Base-by-base conservation (phyloP, 108 stramenopile species). In the Skeletonema potamos region DNA sequence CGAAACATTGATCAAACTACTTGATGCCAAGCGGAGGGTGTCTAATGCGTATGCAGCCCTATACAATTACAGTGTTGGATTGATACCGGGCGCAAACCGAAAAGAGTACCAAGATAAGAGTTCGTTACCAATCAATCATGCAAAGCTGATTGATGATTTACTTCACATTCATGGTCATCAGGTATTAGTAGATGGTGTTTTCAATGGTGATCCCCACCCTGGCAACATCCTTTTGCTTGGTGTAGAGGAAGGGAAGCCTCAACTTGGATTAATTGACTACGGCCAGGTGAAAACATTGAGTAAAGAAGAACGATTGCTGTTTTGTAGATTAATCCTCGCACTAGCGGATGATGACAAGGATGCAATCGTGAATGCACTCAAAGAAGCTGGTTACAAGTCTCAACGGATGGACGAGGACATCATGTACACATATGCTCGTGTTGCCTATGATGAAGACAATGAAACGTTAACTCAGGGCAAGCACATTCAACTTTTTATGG, bases 401-500 rank as follows among this genome's bases (percentile, higher is more conserved):
- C 69, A 92, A 55, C 55, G 81, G 13, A 90, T 86, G 88, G 81
- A 88, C 32, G 72, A 76, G 13, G 85, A 94, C 6, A 72, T 87
- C 17, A 77, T 91, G 20, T 89, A 86, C 58, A 73, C 84, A 63
- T 94, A 85, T 73, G 92, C 90, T 10, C 87, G 81, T 59, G 87
- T 91, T 6, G 57, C 68, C 29, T 90, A 89, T 37, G 93, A 92
- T 59, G 76, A 87, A 33, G 87, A 91, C 68, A 88, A 84, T 41
- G 78, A 71, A 39, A 76, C 86, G 48, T 36, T 91, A 24, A 87
- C 86, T 0, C 74, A 84, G n/a, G 90, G 90, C 2, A 74, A 84
- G 48, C 90, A 94, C 68, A 87, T 94, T 66, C 93, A 94, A 66
- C 17, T 91, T 5, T 94, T 89, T 46, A 86, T 94, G 89, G 93